Evolutionary conservation across 805 yeast genomes (phyloP), one percentile per base, ranked within the genome.

Genomic region (Candida andamanensis): DNA sequence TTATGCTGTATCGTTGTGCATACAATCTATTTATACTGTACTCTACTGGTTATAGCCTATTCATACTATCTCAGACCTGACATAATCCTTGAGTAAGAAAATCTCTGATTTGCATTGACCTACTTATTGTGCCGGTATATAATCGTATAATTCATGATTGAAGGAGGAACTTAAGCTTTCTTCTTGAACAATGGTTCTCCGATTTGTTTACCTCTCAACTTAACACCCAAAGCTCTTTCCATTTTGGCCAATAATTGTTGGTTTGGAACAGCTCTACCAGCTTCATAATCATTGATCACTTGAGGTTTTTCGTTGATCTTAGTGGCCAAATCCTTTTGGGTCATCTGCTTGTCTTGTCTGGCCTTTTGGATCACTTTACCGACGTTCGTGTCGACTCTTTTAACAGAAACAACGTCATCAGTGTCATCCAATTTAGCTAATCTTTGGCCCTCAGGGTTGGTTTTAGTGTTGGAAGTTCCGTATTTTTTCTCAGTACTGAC

Each of bases 311-410:
- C 98, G 58, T 89, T 90, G 54, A 90, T 75, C 59, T 82, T 84
- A 36, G 95, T 86, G 49, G 98, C 98, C 51, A 92, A 74, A 50
- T 92, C 98, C 73, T 92, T 92, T 63, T 92, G 98, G 7, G 97
- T 81, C 56, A 89, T 57, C 52, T 77, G 76, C 72, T 87, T 86
- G 38, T 85, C 96, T 50, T 78, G 80, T 68, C 98, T 80, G 22
- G 83, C 95, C 56, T 78, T 71, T 32, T 78, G 73, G 46, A 92
- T 87, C 34, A 90, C 82, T 56, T 81, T 84, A 45, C 97, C 98
- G 18, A 92, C 97, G 37, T 67, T 63, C 10, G 74, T 67, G 35
- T 86, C 95, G 32, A 92, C 63, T 64, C 89, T 92, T 64, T 89
- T 82, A 37, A 95, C 95, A 13, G 92, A 83, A 34, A 86, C 94